A percentile compares a stretch with the other conserved stretches of the same genome.
Evolutionary conservation across 1,139 yeast species (phyloP).

Genomic region (Groenewaldozyma auringiensis): DNA sequence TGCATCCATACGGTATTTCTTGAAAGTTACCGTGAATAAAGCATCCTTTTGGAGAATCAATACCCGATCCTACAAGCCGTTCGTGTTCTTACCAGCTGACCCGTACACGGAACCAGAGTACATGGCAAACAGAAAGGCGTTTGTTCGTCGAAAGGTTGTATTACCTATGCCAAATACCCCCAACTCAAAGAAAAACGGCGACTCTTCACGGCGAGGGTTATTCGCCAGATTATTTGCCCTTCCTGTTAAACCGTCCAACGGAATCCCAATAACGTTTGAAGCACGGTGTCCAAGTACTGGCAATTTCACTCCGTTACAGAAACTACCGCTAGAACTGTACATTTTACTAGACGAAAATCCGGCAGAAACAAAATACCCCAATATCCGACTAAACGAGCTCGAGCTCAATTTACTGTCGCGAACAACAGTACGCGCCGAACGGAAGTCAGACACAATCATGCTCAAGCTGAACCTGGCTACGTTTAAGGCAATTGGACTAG

Average conservation of each 20-base stretch:
- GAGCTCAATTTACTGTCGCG: slow-evolving; percentile 21
- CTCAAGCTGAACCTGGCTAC: slow-evolving; percentile 12
- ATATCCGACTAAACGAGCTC: slow-evolving; percentile 19
- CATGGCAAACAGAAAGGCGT: slow-evolving; percentile 23
- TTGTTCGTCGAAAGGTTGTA: slow-evolving; percentile 24
- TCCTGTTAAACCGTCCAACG: neutral
- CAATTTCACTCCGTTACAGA: slow-evolving; percentile 19
- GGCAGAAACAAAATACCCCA: neutral
- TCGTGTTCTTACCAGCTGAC: slow-evolving; percentile 50
- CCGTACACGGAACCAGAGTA: slow-evolving; percentile 24
- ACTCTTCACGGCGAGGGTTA: neutral
- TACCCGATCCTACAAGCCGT: slow-evolving; percentile 43
- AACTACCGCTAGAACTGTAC: slow-evolving; percentile 21
- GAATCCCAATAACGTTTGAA: slow-evolving; percentile 17
- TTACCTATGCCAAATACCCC: slow-evolving; percentile 7
- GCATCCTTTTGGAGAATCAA: slow-evolving; percentile 47
- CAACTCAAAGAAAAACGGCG: neutral
- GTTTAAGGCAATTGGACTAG: slow-evolving; percentile 15
- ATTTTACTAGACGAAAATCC: slow-evolving; percentile 18
- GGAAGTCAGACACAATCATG: slow-evolving; percentile 13
- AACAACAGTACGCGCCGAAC: slow-evolving; percentile 26
- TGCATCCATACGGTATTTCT: slow-evolving; percentile 45
- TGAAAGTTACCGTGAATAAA: slow-evolving; percentile 54
- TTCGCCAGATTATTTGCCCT: neutral
- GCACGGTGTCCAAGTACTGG: slow-evolving; percentile 23